A percentile compares a stretch with the other conserved stretches of the same genome.
These are phyloP conservation scores for Paramecium octaurelia DNA, from an alignment of 73 alveolate genomes.

Conservation along the genomic window DNA sequence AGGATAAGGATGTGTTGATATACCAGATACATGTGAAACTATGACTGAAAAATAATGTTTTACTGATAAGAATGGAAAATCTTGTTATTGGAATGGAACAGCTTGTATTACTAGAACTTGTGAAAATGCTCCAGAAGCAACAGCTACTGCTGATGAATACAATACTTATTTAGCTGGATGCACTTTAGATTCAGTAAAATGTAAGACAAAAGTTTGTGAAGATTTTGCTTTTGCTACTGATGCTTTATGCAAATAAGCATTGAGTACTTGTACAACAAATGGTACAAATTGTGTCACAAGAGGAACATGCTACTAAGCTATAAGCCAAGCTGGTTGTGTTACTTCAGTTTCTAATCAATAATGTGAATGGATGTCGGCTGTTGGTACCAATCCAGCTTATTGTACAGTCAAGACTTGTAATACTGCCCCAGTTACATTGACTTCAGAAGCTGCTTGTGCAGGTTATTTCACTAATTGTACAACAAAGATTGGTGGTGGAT, in stretches of 20 bases:
- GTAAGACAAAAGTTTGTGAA: not conserved
- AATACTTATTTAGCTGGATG: not conserved
- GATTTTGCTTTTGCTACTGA: conserved; percentile 13
- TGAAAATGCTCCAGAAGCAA: conserved; percentile 7
- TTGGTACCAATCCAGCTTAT: not conserved
- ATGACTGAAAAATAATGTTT: not conserved
- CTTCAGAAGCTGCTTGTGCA: not conserved
- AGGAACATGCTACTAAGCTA: not conserved
- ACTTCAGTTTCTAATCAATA: not conserved
- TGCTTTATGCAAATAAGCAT: not conserved
- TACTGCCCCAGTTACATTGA: not conserved
- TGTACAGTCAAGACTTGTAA: not conserved
- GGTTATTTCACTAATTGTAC: conserved; percentile 15
- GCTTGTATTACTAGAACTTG: not conserved
- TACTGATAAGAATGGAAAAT: not conserved
- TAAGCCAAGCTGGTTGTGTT: not conserved
- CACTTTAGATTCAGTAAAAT: not conserved
- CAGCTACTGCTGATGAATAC: not conserved
- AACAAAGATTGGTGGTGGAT: conserved; percentile 28
- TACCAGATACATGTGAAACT: not conserved
- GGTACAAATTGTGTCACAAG: not conserved
- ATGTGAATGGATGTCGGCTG: not conserved
- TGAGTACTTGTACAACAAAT: not conserved
- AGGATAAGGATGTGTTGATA: not conserved
- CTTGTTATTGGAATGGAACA: not conserved